phyloP scores from a whole-genome alignment of 2,329 filamentous ascomycete species.

The Septoria linicola region DNA sequence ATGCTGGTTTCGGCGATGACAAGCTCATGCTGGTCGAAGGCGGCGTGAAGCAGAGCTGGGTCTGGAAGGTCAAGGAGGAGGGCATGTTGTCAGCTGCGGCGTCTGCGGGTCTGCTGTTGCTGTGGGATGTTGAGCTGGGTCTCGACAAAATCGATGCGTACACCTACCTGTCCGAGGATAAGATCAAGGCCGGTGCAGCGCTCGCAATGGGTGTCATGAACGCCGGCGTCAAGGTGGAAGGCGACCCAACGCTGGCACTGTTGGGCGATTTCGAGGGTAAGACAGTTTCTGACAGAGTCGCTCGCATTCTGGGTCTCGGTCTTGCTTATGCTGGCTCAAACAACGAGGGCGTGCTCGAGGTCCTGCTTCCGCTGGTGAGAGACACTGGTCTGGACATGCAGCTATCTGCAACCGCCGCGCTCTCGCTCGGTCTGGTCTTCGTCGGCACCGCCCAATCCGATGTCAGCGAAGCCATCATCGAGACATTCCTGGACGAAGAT shows the following conservation, averaged over 20 bases:
- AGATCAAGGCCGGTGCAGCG: slow-evolving; percentile 87
- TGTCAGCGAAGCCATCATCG: slow-evolving; percentile 87
- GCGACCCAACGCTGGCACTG: slow-evolving; percentile 85
- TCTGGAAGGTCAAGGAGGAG: slow-evolving; percentile 99
- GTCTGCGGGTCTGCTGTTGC: slow-evolving; percentile 83
- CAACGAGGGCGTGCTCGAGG: slow-evolving; percentile 81
- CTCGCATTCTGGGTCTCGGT: slow-evolving; percentile 93
- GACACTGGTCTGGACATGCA: slow-evolving; percentile 89
- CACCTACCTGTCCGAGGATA: slow-evolving; percentile 77
- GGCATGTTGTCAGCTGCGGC: slow-evolving; percentile 97
- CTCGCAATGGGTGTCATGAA: slow-evolving; percentile 95
- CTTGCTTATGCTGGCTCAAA: slow-evolving; percentile 93
- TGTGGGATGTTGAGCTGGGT: slow-evolving; percentile 91
- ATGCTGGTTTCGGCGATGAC: slow-evolving; percentile 91
- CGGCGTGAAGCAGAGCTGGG: slow-evolving; percentile 82
- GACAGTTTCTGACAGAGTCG: slow-evolving; percentile 73
- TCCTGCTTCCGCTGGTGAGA: slow-evolving; percentile 80
- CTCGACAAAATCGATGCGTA: slow-evolving; percentile 93
- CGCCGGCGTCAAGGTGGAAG: slow-evolving; percentile 83
- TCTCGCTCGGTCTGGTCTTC: slow-evolving; percentile 85
- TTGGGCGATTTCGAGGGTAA: slow-evolving; percentile 79
- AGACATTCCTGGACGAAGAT: slow-evolving; percentile 90
- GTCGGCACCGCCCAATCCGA: slow-evolving; percentile 90
- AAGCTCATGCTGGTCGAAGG: slow-evolving; percentile 96
- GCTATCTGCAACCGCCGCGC: slow-evolving; percentile 90